These are phyloP conservation scores for Austroboletus novae-zelandiae DNA, from an alignment of 1,284 basidiomycete species.

Conservation along the genomic window DNA sequence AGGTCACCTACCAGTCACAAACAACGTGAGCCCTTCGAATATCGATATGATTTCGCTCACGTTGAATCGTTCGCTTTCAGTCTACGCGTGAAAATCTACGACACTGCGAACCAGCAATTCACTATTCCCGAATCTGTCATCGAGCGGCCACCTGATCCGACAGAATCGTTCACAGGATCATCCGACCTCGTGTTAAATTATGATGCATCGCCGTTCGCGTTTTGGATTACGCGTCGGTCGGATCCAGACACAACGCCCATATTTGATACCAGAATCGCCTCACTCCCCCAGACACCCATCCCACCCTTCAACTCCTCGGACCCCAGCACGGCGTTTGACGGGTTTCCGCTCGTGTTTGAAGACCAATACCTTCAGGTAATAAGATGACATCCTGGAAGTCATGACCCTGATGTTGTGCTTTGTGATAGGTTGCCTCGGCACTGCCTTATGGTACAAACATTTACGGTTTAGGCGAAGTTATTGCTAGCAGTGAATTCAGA, in stretches of 20 bases:
- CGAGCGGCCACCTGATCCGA: conserved; percentile 42
- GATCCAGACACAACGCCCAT: conserved; percentile 56
- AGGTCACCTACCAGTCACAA: conserved; percentile 63
- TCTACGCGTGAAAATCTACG: conserved; percentile 76
- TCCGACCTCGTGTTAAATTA: conserved; percentile 72
- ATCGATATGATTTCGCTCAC: background rate
- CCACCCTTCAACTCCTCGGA: conserved; percentile 46
- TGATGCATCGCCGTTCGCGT: conserved; percentile 63
- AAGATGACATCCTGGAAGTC: background rate
- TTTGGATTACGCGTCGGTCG: conserved; percentile 73
- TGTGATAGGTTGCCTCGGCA: conserved; percentile 55
- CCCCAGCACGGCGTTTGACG: conserved; percentile 51
- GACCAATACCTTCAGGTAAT: conserved; percentile 62
- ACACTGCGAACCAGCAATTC: conserved; percentile 64
- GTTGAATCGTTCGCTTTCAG: conserved; percentile 32
- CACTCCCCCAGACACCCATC: conserved; percentile 55
- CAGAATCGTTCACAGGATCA: conserved; percentile 33
- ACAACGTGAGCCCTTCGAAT: conserved; percentile 35
- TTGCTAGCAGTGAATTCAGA: conserved; percentile 65
- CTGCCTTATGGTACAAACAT: conserved; percentile 67
- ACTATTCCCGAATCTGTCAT: conserved; percentile 63
- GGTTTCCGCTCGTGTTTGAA: conserved; percentile 73
- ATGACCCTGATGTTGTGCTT: background rate
- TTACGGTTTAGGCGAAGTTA: conserved; percentile 76
- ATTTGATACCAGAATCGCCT: conserved; percentile 69